Evolutionary conservation across 441 rosid species (phyloP).

Genomic region (Populus tomentosa): DNA sequence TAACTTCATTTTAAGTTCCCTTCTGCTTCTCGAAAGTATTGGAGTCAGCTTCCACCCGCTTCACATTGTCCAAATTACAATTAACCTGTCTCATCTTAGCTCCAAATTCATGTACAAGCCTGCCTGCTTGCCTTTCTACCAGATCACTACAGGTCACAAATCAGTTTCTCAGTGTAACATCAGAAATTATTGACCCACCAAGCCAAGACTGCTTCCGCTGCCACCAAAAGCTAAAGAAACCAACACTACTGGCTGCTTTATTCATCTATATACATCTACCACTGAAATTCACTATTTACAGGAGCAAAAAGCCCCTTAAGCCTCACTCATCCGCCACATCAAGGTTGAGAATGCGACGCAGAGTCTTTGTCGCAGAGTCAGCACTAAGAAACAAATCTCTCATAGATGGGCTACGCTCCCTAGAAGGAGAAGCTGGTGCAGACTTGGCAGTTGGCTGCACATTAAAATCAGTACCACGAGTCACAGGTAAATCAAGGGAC

Average conservation of each 20-base stretch:
- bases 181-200: conserved; percentile 22
- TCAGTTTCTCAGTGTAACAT: background rate
- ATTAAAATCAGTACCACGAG: conserved; percentile 31
- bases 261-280: conserved; percentile 53
- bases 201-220: conserved; percentile 17
- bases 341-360: conserved; percentile 94
- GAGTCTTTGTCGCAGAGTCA: conserved; percentile 76
- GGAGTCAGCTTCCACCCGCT: conserved; percentile 20
- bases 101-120: background rate
- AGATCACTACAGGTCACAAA: background rate
- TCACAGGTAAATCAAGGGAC: conserved; percentile 52
- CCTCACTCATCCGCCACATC: conserved; percentile 55
- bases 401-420: conserved; percentile 34
- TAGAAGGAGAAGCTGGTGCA: conserved; percentile 83
- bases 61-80: conserved; percentile 11
- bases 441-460: conserved; percentile 61
- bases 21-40: conserved; percentile 16
- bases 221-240: conserved; percentile 19
- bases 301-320: conserved; percentile 31
- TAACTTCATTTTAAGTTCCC: conserved; percentile 1
- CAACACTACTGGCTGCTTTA: conserved; percentile 28
- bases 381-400: conserved; percentile 47
- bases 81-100: conserved; percentile 11
- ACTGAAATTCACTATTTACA: conserved; percentile 45
- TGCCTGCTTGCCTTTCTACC: background rate